Evolutionary conservation across 768 basidiomycete genomes (phyloP).

Genomic region (Podaxis pistillaris): DNA sequence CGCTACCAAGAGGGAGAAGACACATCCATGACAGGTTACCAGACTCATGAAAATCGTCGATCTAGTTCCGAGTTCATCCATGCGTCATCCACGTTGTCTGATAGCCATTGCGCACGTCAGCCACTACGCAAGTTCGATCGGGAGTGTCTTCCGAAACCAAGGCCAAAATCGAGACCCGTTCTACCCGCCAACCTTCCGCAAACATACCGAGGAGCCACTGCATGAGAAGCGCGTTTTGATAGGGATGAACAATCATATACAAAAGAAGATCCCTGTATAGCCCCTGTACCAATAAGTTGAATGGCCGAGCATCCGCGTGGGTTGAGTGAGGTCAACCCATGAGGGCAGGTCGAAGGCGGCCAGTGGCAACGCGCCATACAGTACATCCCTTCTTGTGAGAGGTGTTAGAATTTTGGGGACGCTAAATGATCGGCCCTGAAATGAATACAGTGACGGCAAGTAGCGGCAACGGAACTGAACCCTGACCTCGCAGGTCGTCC

Average conservation of each 20-base stretch:
- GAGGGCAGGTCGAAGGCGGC: slow-evolving; percentile 1
- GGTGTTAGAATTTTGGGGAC: neutral
- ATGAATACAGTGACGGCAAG: slow-evolving; percentile 5
- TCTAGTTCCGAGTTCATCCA: neutral
- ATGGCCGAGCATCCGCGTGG: slow-evolving; percentile 4
- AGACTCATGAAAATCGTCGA: slow-evolving; percentile 1
- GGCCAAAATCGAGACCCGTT: neutral
- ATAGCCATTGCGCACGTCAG: neutral
- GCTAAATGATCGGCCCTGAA: slow-evolving; percentile 4
- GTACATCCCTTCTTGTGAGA: neutral
- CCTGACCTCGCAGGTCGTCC: neutral
- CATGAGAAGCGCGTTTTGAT: slow-evolving; percentile 1
- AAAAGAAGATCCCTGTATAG: neutral
- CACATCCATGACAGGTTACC: neutral
- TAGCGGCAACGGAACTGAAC: slow-evolving; percentile 1
- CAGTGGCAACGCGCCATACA: slow-evolving; percentile 10
- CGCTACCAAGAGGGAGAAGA: neutral
- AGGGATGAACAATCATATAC: slow-evolving; percentile 1
- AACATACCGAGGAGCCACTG: neutral
- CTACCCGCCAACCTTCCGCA: neutral
- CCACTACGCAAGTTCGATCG: neutral
- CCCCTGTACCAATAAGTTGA: neutral
- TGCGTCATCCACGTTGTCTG: slow-evolving; percentile 13
- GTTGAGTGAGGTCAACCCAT: slow-evolving; percentile 2
- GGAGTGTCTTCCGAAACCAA: neutral